Evolutionary conservation across 768 basidiomycete species (phyloP).

Genomic region (Coprinopsis strossmayeri): DNA sequence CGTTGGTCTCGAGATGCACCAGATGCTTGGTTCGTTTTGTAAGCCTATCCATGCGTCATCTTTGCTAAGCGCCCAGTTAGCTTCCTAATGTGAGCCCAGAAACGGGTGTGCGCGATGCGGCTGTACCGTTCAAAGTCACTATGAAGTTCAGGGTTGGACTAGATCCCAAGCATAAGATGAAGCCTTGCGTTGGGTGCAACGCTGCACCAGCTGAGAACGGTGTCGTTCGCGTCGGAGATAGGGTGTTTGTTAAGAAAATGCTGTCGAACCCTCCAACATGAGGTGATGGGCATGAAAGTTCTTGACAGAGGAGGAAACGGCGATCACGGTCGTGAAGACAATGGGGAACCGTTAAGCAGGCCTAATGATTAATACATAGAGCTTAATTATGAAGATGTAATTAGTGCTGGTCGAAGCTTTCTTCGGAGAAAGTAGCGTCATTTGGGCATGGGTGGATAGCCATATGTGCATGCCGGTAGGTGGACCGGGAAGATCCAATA

Average conservation of each 20-base stretch:
- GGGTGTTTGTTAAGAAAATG: slow-evolving; percentile 40
- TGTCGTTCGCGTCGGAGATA: slow-evolving; percentile 54
- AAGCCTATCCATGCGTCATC: neutral
- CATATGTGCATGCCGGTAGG: neutral
- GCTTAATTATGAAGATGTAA: neutral
- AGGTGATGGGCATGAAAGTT: neutral
- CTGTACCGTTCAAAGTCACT: slow-evolving; percentile 70
- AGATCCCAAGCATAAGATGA: slow-evolving; percentile 39
- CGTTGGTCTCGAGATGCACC: slow-evolving; percentile 61
- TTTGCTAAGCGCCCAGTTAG: slow-evolving; percentile 26
- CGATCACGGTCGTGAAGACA: neutral
- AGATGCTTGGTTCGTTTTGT: slow-evolving; percentile 58
- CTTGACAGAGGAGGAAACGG: neutral
- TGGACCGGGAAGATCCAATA: neutral
- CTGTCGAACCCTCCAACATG: neutral
- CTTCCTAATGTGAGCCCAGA: slow-evolving; percentile 66
- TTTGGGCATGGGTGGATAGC: too few species aligned
- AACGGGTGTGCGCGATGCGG: slow-evolving; percentile 59
- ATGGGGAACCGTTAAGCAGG: too few species aligned
- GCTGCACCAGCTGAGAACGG: slow-evolving; percentile 47
- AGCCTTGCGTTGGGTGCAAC: slow-evolving; percentile 66
- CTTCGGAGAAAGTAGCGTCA: neutral
- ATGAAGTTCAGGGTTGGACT: slow-evolving; percentile 66
- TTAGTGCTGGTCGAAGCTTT: neutral
- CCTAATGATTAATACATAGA: too few species aligned